Evolutionary conservation across 2,329 filamentous ascomycete species (phyloP).

Genomic region (Botrytis byssoidea): DNA sequence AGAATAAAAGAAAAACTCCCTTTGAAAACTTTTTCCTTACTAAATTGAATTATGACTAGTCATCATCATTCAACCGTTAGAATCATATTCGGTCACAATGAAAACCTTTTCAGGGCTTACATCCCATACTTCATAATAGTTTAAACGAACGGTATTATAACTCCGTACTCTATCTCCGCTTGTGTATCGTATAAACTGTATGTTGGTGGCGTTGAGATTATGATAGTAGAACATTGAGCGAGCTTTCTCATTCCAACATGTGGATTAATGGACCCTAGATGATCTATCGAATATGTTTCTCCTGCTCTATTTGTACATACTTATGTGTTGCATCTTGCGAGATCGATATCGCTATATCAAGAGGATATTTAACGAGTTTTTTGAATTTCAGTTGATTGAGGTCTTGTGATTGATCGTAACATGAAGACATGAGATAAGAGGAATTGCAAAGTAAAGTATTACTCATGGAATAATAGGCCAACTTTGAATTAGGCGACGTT

Average conservation of each 20-base stretch:
- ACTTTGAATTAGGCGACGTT: neutral
- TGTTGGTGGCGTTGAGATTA: neutral
- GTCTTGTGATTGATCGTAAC: neutral
- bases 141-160: neutral
- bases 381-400: neutral
- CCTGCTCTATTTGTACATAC: neutral
- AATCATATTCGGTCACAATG: neutral
- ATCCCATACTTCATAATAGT: neutral
- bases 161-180: neutral
- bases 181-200: neutral
- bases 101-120: neutral
- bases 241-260: neutral
- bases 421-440: neutral
- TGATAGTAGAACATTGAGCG: neutral
- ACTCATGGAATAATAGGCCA: neutral
- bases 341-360: neutral
- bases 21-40: neutral
- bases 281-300: neutral
- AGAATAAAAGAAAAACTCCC: neutral
- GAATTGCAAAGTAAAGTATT: neutral
- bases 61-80: neutral
- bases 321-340: neutral
- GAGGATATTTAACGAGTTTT: neutral
- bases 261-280: neutral
- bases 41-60: neutral